Conservation (phyloP, 2,329 filamentous ascomycete species). For the Parascedosporium putredinis region DNA sequence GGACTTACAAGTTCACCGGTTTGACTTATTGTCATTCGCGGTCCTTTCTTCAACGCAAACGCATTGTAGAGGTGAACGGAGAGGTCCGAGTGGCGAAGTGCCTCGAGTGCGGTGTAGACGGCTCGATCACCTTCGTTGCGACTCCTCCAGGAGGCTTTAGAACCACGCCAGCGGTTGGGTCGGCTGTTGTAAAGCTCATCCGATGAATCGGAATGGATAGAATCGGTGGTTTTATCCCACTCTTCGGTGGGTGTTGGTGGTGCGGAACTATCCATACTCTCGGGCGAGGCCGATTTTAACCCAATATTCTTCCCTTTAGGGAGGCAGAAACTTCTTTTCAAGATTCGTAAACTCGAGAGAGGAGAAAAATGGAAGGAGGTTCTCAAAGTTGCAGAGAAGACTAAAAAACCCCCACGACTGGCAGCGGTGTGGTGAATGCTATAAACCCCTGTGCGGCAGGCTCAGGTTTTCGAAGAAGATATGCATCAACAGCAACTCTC, state of each 20-base stretch:
- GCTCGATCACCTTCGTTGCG: slow-evolving; percentile 53
- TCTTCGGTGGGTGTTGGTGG: background rate
- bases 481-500: too few species aligned
- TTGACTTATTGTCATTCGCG: slow-evolving; percentile 1
- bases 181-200: slow-evolving; percentile 22
- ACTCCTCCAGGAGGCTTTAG: slow-evolving; percentile 53
- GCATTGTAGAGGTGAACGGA: slow-evolving; percentile 70
- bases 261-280: background rate
- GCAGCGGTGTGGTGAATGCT: too few species aligned
- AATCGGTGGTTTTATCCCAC: slow-evolving; percentile 7
- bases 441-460: too few species aligned
- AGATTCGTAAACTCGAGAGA: too few species aligned
- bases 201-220: slow-evolving; percentile 4
- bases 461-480: too few species aligned
- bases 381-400: too few species aligned
- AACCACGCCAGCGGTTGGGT: slow-evolving; percentile 65
- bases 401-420: too few species aligned
- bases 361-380: too few species aligned
- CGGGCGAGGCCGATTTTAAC: background rate
- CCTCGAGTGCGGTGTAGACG: slow-evolving; percentile 52
- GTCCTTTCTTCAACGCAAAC: slow-evolving; percentile 48
- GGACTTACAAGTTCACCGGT: slow-evolving; percentile 16
- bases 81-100: slow-evolving; percentile 55
- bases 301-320: too few species aligned
- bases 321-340: too few species aligned